A percentile compares a stretch with the other conserved stretches of the same genome.
Conservation (phyloP, 78 protist genomes). For the Dictyostelium citrinum region DNA sequence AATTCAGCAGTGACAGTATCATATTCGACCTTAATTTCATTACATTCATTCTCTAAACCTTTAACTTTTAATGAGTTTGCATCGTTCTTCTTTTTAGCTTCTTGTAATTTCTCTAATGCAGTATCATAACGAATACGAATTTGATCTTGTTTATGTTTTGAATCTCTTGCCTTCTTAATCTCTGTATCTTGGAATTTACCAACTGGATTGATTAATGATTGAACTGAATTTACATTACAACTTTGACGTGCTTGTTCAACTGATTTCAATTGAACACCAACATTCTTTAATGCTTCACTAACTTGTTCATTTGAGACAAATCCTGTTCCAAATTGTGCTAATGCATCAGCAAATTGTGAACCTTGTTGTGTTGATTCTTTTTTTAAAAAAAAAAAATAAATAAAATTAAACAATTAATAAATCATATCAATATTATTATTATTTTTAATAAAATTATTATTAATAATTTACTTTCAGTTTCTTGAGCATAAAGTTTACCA, state of each 20-base stretch:
- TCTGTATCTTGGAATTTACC: slow-evolving; percentile 71
- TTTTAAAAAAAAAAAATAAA: not conserved
- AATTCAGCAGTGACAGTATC: slow-evolving; percentile 49
- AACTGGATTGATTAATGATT: slow-evolving; percentile 42
- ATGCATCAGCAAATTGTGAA: slow-evolving; percentile 53
- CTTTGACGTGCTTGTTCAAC: slow-evolving; percentile 68
- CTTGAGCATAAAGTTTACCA: slow-evolving; percentile 48
- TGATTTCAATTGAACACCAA: slow-evolving; percentile 43
- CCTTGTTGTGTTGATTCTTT: slow-evolving; percentile 34
- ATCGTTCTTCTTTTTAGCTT: slow-evolving; percentile 42
- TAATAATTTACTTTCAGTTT: slow-evolving; percentile 44
- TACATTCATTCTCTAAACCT: slow-evolving; percentile 36
- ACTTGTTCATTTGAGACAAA: not conserved
- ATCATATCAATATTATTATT: not conserved
- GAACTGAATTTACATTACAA: slow-evolving; percentile 50
- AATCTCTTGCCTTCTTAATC: slow-evolving; percentile 53
- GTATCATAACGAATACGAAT: slow-evolving; percentile 49
- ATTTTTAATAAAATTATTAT: not conserved
- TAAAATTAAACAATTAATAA: not conserved
- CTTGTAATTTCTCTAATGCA: slow-evolving; percentile 11
- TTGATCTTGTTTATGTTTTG: slow-evolving; percentile 61
- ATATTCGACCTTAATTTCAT: slow-evolving; percentile 51
- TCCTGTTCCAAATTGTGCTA: slow-evolving; percentile 31
- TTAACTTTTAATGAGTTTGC: slow-evolving; percentile 66
- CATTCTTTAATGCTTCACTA: slow-evolving; percentile 6